Evolutionary conservation across 768 basidiomycete species (phyloP).

Genomic region (Termitomyces sp.): DNA sequence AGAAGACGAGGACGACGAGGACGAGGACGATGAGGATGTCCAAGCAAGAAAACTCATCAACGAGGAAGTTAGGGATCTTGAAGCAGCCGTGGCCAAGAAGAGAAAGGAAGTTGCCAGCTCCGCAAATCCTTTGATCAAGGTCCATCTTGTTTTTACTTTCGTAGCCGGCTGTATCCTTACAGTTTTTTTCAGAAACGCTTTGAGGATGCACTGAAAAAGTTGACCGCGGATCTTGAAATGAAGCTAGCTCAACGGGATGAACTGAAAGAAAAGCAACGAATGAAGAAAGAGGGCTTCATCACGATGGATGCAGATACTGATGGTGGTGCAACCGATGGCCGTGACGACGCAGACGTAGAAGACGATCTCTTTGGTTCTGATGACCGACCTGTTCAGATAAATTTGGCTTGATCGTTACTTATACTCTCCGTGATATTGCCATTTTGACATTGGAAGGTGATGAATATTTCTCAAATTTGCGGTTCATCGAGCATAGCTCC

Average conservation of each 20-base stretch:
- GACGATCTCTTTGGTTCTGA: conserved; percentile 47
- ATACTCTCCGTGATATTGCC: no score
- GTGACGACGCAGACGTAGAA: conserved; percentile 19
- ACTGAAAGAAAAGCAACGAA: conserved; percentile 66
- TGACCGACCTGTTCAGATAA: conserved; percentile 28
- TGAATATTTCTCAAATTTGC: no score
- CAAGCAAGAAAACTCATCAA: conserved; percentile 77
- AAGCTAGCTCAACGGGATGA: conserved; percentile 77
- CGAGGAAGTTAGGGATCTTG: conserved; percentile 86
- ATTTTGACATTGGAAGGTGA: no score
- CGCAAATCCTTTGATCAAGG: conserved; percentile 83
- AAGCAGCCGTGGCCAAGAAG: conserved; percentile 85
- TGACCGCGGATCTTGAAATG: conserved; percentile 81
- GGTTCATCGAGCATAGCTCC: no score
- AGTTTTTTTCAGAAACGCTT: conserved; percentile 66
- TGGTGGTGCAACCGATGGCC: conserved; percentile 26
- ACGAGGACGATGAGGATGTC: conserved; percentile 76
- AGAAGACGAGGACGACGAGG: conserved; percentile 72
- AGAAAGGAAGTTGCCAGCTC: conserved; percentile 76
- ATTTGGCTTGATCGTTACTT: conserved; percentile 21
- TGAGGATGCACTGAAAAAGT: conserved; percentile 87
- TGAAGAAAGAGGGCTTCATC: conserved; percentile 62
- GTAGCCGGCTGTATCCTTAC: background rate
- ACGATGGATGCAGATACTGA: conserved; percentile 31
- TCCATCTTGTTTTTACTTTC: conserved; percentile 18